phyloP scores from a whole-genome alignment of 1,284 basidiomycete species.

The Ganoderma lucidum region DNA sequence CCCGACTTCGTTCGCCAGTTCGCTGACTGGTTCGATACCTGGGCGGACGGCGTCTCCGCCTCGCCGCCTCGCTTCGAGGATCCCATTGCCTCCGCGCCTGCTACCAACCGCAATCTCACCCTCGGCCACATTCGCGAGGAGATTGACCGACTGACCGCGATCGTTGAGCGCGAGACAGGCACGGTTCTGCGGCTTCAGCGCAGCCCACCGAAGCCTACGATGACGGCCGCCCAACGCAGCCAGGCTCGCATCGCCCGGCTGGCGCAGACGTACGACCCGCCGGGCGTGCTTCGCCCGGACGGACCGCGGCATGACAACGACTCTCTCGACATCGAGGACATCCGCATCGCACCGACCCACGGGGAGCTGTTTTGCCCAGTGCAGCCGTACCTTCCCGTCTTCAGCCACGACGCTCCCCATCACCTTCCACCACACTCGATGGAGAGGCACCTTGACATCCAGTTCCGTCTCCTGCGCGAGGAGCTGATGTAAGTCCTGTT shows the following conservation, averaged over 20 bases:
- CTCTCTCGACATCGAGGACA: slow-evolving; percentile 40
- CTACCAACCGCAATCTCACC: slow-evolving; percentile 44
- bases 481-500: slow-evolving; percentile 46
- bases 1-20: slow-evolving; percentile 50
- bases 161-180: slow-evolving; percentile 53
- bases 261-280: slow-evolving; percentile 37
- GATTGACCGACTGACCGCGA: slow-evolving; percentile 52
- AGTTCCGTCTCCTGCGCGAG: slow-evolving; percentile 51
- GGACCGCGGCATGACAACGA: slow-evolving; percentile 59
- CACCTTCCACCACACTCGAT: slow-evolving; percentile 43
- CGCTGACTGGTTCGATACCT: slow-evolving; percentile 54
- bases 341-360: slow-evolving; percentile 48
- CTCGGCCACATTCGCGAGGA: slow-evolving; percentile 50
- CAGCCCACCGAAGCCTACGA: slow-evolving; percentile 12
- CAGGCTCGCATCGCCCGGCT: slow-evolving; percentile 35
- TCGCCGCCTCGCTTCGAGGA: slow-evolving; percentile 48
- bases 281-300: slow-evolving; percentile 45
- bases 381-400: slow-evolving; percentile 47
- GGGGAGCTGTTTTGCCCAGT: slow-evolving; percentile 44
- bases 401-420: slow-evolving; percentile 50
- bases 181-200: slow-evolving; percentile 45
- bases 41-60: slow-evolving; percentile 50
- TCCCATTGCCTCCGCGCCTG: slow-evolving; percentile 38
- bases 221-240: slow-evolving; percentile 23
- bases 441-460: slow-evolving; percentile 48